Evolutionary conservation across 352 stramenopile species (phyloP).

Genomic region (Hyaloperonospora brassicae): DNA sequence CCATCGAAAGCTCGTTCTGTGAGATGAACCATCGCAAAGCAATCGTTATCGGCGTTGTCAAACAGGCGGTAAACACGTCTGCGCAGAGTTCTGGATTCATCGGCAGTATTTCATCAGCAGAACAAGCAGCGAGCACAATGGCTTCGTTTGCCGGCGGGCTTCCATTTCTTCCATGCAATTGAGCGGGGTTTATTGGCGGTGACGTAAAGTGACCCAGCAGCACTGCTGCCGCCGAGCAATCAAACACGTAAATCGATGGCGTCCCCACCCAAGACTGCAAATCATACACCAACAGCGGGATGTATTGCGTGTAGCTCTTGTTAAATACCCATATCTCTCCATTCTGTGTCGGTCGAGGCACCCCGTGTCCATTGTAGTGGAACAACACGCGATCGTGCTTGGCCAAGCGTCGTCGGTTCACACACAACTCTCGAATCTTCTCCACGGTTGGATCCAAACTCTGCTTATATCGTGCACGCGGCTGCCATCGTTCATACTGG

Average conservation of each 20-base stretch:
- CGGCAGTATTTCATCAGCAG: slow-evolving; percentile 91
- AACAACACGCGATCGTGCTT: slow-evolving; percentile 94
- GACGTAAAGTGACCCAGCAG: slow-evolving; percentile 91
- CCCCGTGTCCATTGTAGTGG: slow-evolving; percentile 99
- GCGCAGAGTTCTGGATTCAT: slow-evolving; percentile 95
- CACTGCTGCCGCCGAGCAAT: slow-evolving; percentile 94
- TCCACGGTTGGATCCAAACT: slow-evolving; percentile 96
- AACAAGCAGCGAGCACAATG: slow-evolving; percentile 95
- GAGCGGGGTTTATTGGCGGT: slow-evolving; percentile 15
- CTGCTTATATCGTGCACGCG: slow-evolving; percentile 89
- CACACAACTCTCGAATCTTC: slow-evolving; percentile 91
- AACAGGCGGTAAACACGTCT: slow-evolving; percentile 99
- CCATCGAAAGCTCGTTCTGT: slow-evolving; percentile 88
- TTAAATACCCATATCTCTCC: slow-evolving; percentile 99
- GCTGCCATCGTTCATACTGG: slow-evolving; percentile 95
- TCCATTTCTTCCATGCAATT: slow-evolving; percentile 17
- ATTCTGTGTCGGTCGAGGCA: slow-evolving; percentile 93
- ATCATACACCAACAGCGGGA: slow-evolving; percentile 95
- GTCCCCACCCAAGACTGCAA: slow-evolving; percentile 91
- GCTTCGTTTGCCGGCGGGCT: slow-evolving; percentile 62
- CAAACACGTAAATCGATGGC: slow-evolving; percentile 95
- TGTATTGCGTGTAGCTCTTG: slow-evolving; percentile 99
- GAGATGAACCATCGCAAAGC: slow-evolving; percentile 97
- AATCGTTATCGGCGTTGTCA: slow-evolving; percentile 98
- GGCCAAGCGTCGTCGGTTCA: slow-evolving; percentile 86